Evolutionary conservation across 2,329 filamentous ascomycete genomes (phyloP), one percentile per base, ranked within the genome.

Genomic region (Venturia asperata): DNA sequence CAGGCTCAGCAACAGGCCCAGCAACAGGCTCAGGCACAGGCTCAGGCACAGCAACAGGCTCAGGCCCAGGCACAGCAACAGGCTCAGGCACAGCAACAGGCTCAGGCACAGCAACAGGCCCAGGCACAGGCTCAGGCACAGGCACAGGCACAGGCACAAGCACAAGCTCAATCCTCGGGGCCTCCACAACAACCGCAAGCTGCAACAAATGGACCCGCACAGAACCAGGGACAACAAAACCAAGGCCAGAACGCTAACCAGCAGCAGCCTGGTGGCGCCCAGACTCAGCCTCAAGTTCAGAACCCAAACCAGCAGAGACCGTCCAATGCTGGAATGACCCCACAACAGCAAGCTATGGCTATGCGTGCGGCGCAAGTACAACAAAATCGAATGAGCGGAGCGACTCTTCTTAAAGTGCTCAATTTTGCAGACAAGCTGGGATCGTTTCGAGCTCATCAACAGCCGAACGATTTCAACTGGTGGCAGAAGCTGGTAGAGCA

Each of bases 401-500:
- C 77, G 24, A 78, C 79, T 27, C 80, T 85, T 13, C 68, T 86
- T 66, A 79, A 79, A 68, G 72, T 87, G 47, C 76, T 85, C 68
- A 77, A 78, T 58, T 85, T 86, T 68, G 81, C 82, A 11, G 83
- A 87, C 68, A 77, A 81, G 60, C 74, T 87, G 21, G 81, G 82
- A 66, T 76, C 73, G 58, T 85, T 81, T 70, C 88, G 72, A 77
- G 84, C 80, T 62, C 75, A 80, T 17, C 86, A 85, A 71, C 82
- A 83, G 69, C 82, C 84, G 67, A 86, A 88, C 66, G 88, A 92
- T 71, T 77, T 96, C 5, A 76, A 80, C 0, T 89, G 90, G 71
- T 97, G 93, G 93, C 84, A 88, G 68, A 77, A 77, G 5, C 94
- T 97, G 70, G 91, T 96, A 21, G 79, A 83, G 45, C 85, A 84